Evolutionary conservation across 2,329 filamentous ascomycete genomes (phyloP).

Genomic region (Coniochaeta pulveracea): DNA sequence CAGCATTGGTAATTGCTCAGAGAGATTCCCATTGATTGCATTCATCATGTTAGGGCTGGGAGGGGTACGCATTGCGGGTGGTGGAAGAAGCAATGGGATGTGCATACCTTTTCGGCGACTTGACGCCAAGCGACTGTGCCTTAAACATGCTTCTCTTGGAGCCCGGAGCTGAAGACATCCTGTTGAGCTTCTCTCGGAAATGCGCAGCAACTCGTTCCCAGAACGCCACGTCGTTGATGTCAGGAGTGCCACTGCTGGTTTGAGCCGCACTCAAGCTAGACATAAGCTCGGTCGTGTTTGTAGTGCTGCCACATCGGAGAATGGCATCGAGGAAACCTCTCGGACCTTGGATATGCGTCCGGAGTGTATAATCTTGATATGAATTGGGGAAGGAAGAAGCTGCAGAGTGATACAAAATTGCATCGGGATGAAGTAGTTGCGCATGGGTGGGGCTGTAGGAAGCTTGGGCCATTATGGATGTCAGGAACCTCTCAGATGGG

Average conservation of each 20-base stretch:
- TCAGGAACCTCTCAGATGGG: too few relatives aligned
- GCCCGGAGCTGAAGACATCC: slow-evolving; percentile 56
- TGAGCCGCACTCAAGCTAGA: slow-evolving; percentile 17
- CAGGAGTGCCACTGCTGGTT: slow-evolving; percentile 8
- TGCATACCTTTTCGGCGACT: slow-evolving; percentile 78
- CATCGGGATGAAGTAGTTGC: too few relatives aligned
- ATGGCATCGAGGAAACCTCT: too few relatives aligned
- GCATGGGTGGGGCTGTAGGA: too few relatives aligned
- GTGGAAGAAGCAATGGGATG: slow-evolving; percentile 7
- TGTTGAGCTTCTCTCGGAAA: slow-evolving; percentile 13
- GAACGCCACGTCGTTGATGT: slow-evolving; percentile 12
- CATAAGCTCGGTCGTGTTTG: too few relatives aligned
- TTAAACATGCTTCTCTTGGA: slow-evolving; percentile 67
- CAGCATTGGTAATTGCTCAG: slow-evolving; percentile 80
- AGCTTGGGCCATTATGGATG: too few relatives aligned
- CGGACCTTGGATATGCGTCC: too few relatives aligned
- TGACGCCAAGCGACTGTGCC: slow-evolving; percentile 70
- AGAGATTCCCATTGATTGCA: slow-evolving; percentile 99
- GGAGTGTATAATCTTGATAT: too few relatives aligned
- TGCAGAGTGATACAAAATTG: too few relatives aligned
- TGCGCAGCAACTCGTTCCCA: slow-evolving; percentile 14
- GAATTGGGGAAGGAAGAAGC: too few relatives aligned
- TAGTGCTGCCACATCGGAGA: too few relatives aligned
- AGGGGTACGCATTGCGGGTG: slow-evolving; percentile 8
- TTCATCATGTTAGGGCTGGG: slow-evolving; percentile 55